Evolutionary conservation across 2,329 filamentous ascomycete genomes (phyloP).

Genomic region (Cordyceps pruinosa): DNA sequence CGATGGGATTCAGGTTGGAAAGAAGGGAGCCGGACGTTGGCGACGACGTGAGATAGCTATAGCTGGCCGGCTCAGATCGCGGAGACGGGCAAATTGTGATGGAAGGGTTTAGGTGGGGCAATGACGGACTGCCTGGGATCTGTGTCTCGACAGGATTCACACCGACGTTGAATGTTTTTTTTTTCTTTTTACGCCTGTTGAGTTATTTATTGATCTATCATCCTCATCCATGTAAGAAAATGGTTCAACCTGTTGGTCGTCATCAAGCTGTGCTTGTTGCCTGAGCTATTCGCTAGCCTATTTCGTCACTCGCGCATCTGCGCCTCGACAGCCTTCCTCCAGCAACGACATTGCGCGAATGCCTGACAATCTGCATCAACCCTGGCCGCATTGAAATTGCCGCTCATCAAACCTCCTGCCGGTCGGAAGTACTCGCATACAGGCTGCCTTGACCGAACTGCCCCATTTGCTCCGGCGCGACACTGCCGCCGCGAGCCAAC

Average conservation of each 20-base stretch:
- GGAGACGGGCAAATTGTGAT: background rate
- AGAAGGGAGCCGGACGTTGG: background rate
- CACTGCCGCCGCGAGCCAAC: background rate
- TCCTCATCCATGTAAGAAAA: too few species aligned
- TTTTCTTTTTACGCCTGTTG: too few species aligned
- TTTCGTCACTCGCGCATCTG: background rate
- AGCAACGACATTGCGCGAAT: background rate
- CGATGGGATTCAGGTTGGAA: too few species aligned
- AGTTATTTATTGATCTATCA: too few species aligned
- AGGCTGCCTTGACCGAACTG: too few species aligned
- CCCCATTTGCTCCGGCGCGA: background rate
- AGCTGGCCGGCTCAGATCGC: background rate
- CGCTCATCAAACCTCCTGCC: background rate
- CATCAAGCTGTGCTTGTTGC: too few species aligned
- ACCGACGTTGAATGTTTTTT: too few species aligned
- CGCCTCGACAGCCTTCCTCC: background rate
- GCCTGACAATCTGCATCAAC: too few species aligned
- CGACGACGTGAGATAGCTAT: background rate
- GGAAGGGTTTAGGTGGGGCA: conserved; percentile 3
- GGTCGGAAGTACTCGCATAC: too few species aligned
- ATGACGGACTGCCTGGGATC: conserved; percentile 7
- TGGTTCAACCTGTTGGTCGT: too few species aligned
- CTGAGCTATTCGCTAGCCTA: too few species aligned
- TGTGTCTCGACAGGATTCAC: too few species aligned
- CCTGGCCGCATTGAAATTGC: background rate